Percentiles rank a stretch among this genome's conserved stretches.
Evolutionary conservation across 2,329 filamentous ascomycete genomes (phyloP).

Genomic region (Torrubiellomyces zombiae): DNA sequence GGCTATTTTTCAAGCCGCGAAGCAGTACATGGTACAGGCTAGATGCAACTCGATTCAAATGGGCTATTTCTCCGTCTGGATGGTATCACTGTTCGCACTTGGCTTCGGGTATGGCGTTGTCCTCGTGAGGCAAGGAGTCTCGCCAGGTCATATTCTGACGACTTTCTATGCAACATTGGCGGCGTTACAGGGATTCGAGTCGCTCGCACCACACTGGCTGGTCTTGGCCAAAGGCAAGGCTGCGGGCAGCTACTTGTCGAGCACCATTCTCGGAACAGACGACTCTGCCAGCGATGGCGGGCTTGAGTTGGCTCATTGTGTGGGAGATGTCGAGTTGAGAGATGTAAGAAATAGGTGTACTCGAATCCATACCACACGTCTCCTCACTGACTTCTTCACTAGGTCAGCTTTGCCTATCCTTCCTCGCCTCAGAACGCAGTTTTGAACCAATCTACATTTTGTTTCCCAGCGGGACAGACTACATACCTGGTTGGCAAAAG

Average conservation of each 20-base stretch:
- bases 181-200: constrained; percentile 58
- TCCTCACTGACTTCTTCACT: background rate
- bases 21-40: constrained; percentile 51
- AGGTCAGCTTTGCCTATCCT: constrained; percentile 76
- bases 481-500: constrained; percentile 75
- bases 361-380: too few relatives aligned
- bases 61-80: constrained; percentile 56
- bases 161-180: constrained; percentile 73
- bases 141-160: constrained; percentile 55
- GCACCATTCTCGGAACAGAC: constrained; percentile 1
- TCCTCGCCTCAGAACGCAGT: constrained; percentile 43
- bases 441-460: constrained; percentile 45
- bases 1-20: constrained; percentile 39
- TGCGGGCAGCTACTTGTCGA: constrained; percentile 47
- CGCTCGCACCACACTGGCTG: constrained; percentile 60
- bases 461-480: constrained; percentile 54
- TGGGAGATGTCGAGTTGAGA: constrained; percentile 52
- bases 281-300: too few relatives aligned
- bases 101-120: constrained; percentile 79
- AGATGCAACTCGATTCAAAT: constrained; percentile 55
- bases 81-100: constrained; percentile 64
- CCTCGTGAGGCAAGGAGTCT: constrained; percentile 44
- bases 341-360: constrained; percentile 43
- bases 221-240: constrained; percentile 64
- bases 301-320: constrained; percentile 27